Conservation (phyloP, 306 rosid genomes). For the Acacia acuminata region DNA sequence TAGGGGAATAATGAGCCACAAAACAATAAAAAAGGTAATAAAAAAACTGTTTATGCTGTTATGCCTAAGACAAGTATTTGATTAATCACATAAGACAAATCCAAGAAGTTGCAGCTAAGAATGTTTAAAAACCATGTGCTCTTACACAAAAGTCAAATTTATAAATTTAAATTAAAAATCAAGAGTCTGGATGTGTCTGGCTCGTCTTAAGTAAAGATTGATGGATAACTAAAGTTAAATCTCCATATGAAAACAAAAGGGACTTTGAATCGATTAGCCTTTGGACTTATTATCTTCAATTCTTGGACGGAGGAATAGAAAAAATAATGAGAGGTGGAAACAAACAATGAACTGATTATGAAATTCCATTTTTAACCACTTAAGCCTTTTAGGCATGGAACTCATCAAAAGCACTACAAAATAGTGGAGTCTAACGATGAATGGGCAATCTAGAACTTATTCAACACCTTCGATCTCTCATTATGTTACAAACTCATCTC, state of each 20-base stretch:
- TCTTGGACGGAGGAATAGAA: background rate
- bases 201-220: constrained; percentile 29
- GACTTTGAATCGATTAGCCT: constrained; percentile 22
- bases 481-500: background rate
- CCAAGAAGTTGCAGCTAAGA: constrained; percentile 33
- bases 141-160: constrained; percentile 41
- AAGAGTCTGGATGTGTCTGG: constrained; percentile 5
- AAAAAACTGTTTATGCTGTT: constrained; percentile 18
- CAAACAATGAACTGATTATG: background rate
- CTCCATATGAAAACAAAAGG: constrained; percentile 27
- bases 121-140: constrained; percentile 29
- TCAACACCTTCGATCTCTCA: constrained; percentile 17
- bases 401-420: background rate
- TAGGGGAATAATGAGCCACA: constrained; percentile 31
- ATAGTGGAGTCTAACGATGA: background rate
- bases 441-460: constrained; percentile 6
- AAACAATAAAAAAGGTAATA: background rate
- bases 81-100: constrained; percentile 30
- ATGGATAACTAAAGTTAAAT: constrained; percentile 23
- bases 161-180: constrained; percentile 7
- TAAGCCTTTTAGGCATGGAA: background rate
- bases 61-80: constrained; percentile 17
- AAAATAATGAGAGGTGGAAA: constrained; percentile 7
- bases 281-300: constrained; percentile 1
- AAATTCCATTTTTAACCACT: background rate